Evolutionary conservation across 2,329 filamentous ascomycete species (phyloP).

Genomic region (Colletotrichum navitas): DNA sequence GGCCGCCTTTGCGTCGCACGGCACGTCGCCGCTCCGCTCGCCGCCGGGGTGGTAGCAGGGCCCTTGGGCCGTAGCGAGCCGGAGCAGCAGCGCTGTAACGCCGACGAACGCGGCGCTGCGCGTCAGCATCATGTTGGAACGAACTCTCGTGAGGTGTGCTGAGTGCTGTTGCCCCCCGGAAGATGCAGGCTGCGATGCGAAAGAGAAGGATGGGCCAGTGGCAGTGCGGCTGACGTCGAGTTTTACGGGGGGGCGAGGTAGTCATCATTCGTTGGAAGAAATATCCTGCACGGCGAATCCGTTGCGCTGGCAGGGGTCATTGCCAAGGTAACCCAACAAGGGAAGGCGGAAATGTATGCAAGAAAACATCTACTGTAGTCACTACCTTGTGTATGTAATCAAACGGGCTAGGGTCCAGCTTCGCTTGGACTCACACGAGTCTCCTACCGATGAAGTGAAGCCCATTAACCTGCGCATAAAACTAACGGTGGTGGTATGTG

Average conservation of each 20-base stretch:
- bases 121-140: not conserved
- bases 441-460: too few species aligned
- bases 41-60: constrained; percentile 18
- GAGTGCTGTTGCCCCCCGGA: not conserved
- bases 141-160: not conserved
- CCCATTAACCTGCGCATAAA: too few species aligned
- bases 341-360: not conserved
- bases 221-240: not conserved
- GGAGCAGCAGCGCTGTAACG: not conserved
- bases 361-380: not conserved
- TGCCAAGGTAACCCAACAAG: not conserved
- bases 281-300: not conserved
- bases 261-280: not conserved
- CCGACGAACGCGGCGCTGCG: not conserved
- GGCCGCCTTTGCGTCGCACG: constrained; percentile 8
- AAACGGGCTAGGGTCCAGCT: not conserved
- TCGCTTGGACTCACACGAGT: too few species aligned
- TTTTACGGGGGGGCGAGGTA: not conserved
- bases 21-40: constrained; percentile 10
- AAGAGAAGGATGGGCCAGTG: not conserved
- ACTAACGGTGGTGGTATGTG: too few species aligned
- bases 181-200: not conserved
- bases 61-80: not conserved
- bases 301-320: not conserved
- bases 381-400: not conserved